Percentiles rank a stretch among this genome's conserved stretches.
These are phyloP conservation scores for Euphorbia schlechtendalii DNA, from an alignment of 441 rosid genomes.

Conservation along the genomic window DNA sequence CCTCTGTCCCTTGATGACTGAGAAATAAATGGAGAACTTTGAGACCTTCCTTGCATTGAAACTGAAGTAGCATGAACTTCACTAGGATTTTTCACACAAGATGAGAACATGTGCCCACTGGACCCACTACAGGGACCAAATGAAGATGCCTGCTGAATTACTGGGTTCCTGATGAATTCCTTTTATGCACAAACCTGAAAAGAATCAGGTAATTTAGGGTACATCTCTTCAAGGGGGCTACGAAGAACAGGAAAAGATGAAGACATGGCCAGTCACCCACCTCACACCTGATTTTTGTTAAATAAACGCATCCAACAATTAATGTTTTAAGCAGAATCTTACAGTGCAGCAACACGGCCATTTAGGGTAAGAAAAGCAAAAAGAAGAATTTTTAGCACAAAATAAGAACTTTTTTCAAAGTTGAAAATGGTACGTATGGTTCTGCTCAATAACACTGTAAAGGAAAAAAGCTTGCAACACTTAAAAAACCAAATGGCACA, in stretches of 20 bases:
- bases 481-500: no score
- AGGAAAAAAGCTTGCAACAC: no score
- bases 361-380: background rate
- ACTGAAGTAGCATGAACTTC: slow-evolving; percentile 31
- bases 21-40: slow-evolving; percentile 39
- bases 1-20: slow-evolving; percentile 30
- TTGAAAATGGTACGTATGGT: background rate
- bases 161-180: slow-evolving; percentile 36
- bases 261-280: slow-evolving; percentile 30
- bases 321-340: slow-evolving; percentile 20
- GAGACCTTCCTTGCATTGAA: slow-evolving; percentile 35
- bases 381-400: background rate
- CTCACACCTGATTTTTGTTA: no score
- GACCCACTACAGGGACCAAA: slow-evolving; percentile 31
- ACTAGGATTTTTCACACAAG: slow-evolving; percentile 31
- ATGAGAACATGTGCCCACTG: slow-evolving; percentile 30
- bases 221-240: slow-evolving; percentile 28
- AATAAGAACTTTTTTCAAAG: background rate
- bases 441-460: slow-evolving; percentile 1
- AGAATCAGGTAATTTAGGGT: slow-evolving; percentile 30
- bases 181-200: slow-evolving; percentile 44
- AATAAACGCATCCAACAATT: slow-evolving; percentile 10
- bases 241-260: slow-evolving; percentile 43
- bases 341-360: no score
- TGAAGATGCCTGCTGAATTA: slow-evolving; percentile 33